Percentiles rank a stretch among this genome's conserved stretches.
phyloP scores from a whole-genome alignment of 2,329 filamentous ascomycete species.

The Domatiomyces globalis region DNA sequence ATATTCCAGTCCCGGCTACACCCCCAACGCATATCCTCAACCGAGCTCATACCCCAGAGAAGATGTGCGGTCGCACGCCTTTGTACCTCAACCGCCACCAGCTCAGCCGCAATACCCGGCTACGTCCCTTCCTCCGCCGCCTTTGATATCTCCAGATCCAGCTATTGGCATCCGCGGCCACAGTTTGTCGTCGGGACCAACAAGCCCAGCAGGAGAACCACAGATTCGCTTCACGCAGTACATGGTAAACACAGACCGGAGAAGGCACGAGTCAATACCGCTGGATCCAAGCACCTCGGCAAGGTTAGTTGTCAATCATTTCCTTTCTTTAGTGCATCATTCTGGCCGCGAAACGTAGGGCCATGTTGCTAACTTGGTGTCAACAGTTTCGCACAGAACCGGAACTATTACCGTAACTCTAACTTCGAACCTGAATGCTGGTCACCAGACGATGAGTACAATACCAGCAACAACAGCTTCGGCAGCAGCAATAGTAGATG shows the following conservation, averaged over 20 bases:
- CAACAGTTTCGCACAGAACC: slow-evolving; percentile 30
- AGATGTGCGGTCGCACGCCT: too few relatives aligned
- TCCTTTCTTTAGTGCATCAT: neutral
- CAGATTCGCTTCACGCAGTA: neutral
- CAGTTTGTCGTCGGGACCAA: neutral
- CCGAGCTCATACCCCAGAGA: neutral
- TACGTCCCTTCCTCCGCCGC: neutral
- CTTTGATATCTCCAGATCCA: neutral
- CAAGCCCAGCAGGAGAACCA: neutral
- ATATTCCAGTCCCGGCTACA: neutral
- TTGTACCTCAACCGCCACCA: neutral
- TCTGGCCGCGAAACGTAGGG: too few relatives aligned
- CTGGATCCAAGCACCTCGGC: neutral
- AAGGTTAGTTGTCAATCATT: neutral
- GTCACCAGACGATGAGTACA: slow-evolving; percentile 25
- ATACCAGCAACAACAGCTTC: neutral
- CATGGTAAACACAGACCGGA: neutral
- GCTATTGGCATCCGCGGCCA: neutral
- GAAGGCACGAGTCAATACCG: neutral
- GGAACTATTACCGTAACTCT: slow-evolving; percentile 33
- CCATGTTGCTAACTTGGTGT: neutral
- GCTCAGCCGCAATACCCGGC: neutral
- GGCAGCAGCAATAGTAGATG: neutral
- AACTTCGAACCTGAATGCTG: slow-evolving; percentile 34
- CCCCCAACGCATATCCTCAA: neutral